Evolutionary conservation across 2,329 filamentous ascomycete species (phyloP).

Genomic region (Alternaria infectoria): DNA sequence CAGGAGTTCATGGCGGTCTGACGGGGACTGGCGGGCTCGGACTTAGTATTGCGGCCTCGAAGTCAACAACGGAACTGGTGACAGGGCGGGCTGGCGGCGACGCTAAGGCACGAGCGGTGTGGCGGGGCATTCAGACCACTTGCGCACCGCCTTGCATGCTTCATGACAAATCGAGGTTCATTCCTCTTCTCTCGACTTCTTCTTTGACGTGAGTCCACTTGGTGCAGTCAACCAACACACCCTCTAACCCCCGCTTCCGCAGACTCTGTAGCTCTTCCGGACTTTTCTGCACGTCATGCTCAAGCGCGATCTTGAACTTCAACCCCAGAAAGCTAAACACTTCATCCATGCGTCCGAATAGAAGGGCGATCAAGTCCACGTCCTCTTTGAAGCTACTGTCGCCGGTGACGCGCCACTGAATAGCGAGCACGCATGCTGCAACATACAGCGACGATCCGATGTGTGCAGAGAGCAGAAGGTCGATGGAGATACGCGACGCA

Average conservation of each 20-base stretch:
- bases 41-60: background rate
- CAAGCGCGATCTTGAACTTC: conserved; percentile 37
- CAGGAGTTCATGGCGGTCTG: background rate
- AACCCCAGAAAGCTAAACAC: conserved; percentile 30
- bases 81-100: conserved; percentile 14
- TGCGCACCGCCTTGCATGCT: conserved; percentile 5
- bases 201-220: conserved; percentile 28
- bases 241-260: conserved; percentile 28
- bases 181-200: conserved; percentile 18
- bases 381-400: conserved; percentile 29
- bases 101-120: conserved; percentile 29
- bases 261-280: conserved; percentile 18
- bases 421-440: conserved; percentile 31
- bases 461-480: conserved; percentile 34
- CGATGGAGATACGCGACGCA: conserved; percentile 30
- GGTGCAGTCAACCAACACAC: conserved; percentile 36
- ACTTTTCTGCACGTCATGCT: conserved; percentile 25
- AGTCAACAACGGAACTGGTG: background rate
- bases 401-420: conserved; percentile 33
- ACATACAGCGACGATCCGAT: conserved; percentile 31
- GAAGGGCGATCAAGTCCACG: conserved; percentile 31
- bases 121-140: conserved; percentile 13
- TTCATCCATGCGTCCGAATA: conserved; percentile 40
- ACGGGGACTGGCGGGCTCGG: conserved; percentile 5
- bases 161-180: conserved; percentile 13